phyloP scores from a whole-genome alignment of 495 filamentous ascomycete genomes.

The Neurospora sp. region DNA sequence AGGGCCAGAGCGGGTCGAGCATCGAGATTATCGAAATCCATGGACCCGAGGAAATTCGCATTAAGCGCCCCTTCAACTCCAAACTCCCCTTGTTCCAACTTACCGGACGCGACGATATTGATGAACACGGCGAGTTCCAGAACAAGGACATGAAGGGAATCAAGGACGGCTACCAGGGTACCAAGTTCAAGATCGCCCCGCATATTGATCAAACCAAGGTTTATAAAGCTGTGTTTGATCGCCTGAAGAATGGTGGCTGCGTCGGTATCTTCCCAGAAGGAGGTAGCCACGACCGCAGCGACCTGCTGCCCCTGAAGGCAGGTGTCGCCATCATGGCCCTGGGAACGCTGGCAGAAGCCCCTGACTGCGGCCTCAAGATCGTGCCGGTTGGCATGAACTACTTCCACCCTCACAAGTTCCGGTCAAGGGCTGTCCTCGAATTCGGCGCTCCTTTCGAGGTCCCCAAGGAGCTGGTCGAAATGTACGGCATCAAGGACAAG shows the following conservation, averaged over 20 bases:
- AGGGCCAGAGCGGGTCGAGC: constrained; percentile 63
- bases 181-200: constrained; percentile 76
- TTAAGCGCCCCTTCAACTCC: constrained; percentile 80
- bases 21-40: constrained; percentile 70
- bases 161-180: constrained; percentile 59
- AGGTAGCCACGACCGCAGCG: constrained; percentile 91
- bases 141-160: constrained; percentile 43
- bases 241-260: constrained; percentile 72
- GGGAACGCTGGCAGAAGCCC: constrained; percentile 78
- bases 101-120: constrained; percentile 64
- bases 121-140: constrained; percentile 41
- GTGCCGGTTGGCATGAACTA: constrained; percentile 99
- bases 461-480: constrained; percentile 67
- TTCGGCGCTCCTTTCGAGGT: constrained; percentile 86
- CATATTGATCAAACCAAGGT: constrained; percentile 92
- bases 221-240: constrained; percentile 83
- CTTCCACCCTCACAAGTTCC: constrained; percentile 98
- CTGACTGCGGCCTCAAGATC: constrained; percentile 87
- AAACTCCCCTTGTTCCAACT: constrained; percentile 61
- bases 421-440: constrained; percentile 91
- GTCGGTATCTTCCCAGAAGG: constrained; percentile 98
- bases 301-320: constrained; percentile 90
- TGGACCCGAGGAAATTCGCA: constrained; percentile 67
- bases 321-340: constrained; percentile 98
- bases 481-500: constrained; percentile 65